A percentile compares a stretch with the other conserved stretches of the same genome.
These are phyloP conservation scores for Eutypella sp. DNA, from an alignment of 2,329 filamentous ascomycete species.

Conservation along the genomic window DNA sequence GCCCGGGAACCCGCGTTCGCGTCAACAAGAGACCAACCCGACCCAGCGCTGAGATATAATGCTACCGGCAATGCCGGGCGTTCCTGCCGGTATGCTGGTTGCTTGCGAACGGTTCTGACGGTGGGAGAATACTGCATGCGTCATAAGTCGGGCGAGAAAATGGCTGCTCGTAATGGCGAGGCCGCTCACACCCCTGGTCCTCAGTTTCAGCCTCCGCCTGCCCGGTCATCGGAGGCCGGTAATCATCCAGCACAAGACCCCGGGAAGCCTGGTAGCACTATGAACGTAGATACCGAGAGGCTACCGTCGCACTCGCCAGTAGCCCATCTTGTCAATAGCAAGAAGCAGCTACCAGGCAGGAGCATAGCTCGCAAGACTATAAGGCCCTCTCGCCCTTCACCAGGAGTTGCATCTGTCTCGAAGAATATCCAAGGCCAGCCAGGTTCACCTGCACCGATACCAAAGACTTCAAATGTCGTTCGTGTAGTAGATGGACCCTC, in stretches of 20 bases:
- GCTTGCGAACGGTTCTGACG: constrained; percentile 10
- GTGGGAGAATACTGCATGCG: constrained; percentile 13
- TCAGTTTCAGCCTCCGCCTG: background rate
- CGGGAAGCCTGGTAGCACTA: constrained; percentile 10
- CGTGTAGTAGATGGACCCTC: too few relatives aligned
- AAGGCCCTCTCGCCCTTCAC: background rate
- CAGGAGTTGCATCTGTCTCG: background rate
- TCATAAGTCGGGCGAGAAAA: constrained; percentile 5
- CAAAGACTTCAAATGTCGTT: too few relatives aligned
- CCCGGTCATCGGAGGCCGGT: background rate
- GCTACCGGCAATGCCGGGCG: constrained; percentile 4
- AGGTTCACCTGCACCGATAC: too few relatives aligned
- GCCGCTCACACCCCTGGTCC: too few relatives aligned
- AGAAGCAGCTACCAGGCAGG: constrained; percentile 19
- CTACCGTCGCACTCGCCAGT: constrained; percentile 1
- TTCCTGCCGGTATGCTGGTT: constrained; percentile 16
- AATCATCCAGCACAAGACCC: constrained; percentile 1
- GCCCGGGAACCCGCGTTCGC: background rate
- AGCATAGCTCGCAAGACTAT: constrained; percentile 20
- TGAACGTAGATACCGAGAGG: constrained; percentile 12
- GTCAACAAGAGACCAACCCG: constrained; percentile 1
- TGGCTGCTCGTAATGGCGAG: too few relatives aligned
- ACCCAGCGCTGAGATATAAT: constrained; percentile 12
- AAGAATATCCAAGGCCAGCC: too few relatives aligned
- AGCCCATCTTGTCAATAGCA: constrained; percentile 13